Base-by-base conservation (phyloP, 192 early-diverging fungal genomes). In the Coemansia sp. region DNA sequence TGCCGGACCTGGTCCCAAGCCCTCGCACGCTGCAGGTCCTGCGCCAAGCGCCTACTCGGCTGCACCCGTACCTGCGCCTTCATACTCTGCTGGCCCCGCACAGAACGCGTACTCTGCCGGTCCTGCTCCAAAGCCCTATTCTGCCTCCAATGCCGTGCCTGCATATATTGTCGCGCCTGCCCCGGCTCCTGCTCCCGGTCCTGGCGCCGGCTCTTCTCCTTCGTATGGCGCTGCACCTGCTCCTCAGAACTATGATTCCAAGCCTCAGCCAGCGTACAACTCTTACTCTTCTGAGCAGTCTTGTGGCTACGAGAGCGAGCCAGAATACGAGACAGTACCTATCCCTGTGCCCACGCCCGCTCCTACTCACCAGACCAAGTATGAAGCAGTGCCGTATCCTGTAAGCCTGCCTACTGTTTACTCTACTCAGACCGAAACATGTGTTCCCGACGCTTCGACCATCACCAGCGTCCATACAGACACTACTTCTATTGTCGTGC, bases 401-500 rank as follows among this genome's bases (percentile, higher is more conserved):
- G 36, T 45, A n/a, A 57, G 50, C 31, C 36, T 64, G 8, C 64
- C 72, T 7, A 75, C 77, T 10, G 34, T 71, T 30, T 75, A 74
- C 65, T 71, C 77, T 25, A 80, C 77, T 3, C 48, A 67, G 38
- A 60, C 66, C 4, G 61, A 75, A 40, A 75, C 72, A 2, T 68
- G 16, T 22, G 58, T 49, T 1, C 68, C 68, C 0, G 61, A 60
- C 2, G 62, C 77, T 2, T 64, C 59, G 40, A 80, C 77, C 1
- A 36, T 75, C 34, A 68, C 66, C 51, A 59, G 67, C 36, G n/a
- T 45, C 28, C 31, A 42, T 52, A 75, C 77, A 5, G 66, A 80
- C 28, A 79, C 77, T 7, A 67, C 67, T 0, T 73, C 51, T 17
- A 30, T 79, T 30, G 33, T 62, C 11, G 31, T 71, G 33, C 64